Evolutionary conservation across 257 asterid species (phyloP).

Genomic region (Echites panduratus): DNA sequence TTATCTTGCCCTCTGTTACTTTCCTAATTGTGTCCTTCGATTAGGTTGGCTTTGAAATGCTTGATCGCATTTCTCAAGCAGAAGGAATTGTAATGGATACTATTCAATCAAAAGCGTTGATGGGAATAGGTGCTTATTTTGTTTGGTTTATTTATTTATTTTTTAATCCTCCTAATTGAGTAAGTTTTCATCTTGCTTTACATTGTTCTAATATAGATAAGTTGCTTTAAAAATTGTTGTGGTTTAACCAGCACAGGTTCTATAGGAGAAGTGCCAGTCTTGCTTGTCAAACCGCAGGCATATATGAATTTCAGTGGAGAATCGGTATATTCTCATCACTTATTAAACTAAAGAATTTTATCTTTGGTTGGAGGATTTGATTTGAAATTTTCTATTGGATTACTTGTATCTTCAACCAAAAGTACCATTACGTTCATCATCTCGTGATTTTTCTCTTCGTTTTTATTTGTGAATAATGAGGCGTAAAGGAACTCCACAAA

Average conservation of each 20-base stretch:
- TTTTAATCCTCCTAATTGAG: not conserved
- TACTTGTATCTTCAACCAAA: not conserved
- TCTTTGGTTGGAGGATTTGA: not conserved
- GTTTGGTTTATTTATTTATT: not conserved
- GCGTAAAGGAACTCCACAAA: not conserved
- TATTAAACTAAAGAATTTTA: no score
- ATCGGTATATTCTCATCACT: conserved; percentile 47
- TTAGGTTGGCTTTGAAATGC: conserved; percentile 83
- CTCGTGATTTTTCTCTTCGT: not conserved
- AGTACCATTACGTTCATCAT: not conserved
- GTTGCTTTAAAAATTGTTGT: conserved; percentile 2
- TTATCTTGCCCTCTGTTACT: not conserved
- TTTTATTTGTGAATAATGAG: not conserved
- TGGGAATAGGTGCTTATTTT: conserved; percentile 73
- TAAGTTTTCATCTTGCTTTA: not conserved
- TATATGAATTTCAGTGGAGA: conserved; percentile 97
- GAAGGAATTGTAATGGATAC: conserved; percentile 85
- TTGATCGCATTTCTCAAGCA: conserved; percentile 67
- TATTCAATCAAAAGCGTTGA: conserved; percentile 80
- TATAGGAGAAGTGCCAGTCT: conserved; percentile 76
- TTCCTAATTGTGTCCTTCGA: not conserved
- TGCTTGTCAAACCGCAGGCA: conserved; percentile 88
- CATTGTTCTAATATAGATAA: not conserved
- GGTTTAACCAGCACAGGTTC: conserved; percentile 54
- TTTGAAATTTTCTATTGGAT: not conserved